These are phyloP conservation scores for Rhazya stricta DNA, from an alignment of 257 asterid species.

Conservation along the genomic window DNA sequence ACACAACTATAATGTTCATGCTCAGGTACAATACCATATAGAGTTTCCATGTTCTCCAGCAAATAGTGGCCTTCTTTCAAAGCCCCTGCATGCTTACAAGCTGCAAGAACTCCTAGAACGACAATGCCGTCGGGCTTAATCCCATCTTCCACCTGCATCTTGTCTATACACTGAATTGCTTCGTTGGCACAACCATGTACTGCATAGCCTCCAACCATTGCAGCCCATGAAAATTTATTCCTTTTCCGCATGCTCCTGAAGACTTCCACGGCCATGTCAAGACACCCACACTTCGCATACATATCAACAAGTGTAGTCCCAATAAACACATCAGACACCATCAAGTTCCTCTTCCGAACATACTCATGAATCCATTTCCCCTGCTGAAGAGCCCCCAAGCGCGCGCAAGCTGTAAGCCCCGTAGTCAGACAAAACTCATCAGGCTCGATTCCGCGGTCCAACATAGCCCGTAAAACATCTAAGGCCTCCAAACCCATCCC, in stretches of 20 bases:
- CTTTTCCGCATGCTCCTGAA: conserved; percentile 40
- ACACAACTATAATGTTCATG: conserved; percentile 43
- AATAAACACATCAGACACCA: conserved; percentile 39
- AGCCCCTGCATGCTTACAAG: conserved; percentile 37
- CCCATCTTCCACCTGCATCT: conserved; percentile 32
- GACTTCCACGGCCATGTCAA: conserved; percentile 54
- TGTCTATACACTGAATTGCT: conserved; percentile 30
- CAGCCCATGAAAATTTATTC: conserved; percentile 34
- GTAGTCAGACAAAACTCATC: conserved; percentile 64
- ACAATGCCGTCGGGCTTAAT: conserved; percentile 32
- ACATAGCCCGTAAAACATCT: conserved; percentile 40
- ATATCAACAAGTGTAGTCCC: conserved; percentile 70
- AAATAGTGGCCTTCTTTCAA: conserved; percentile 30
- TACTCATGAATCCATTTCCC: conserved; percentile 72
- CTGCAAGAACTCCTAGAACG: conserved; percentile 34
- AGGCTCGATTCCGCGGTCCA: conserved; percentile 50
- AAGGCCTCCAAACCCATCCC: conserved; percentile 46
- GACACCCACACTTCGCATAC: conserved; percentile 76
- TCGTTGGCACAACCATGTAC: conserved; percentile 32
- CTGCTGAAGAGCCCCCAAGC: conserved; percentile 44
- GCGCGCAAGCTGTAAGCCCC: conserved; percentile 57
- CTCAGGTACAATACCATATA: conserved; percentile 30
- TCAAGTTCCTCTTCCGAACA: conserved; percentile 34
- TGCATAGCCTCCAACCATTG: conserved; percentile 34
- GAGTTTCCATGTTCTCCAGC: conserved; percentile 30